Base-by-base conservation (phyloP, 345 rosid species). In the Camelina sativa region DNA sequence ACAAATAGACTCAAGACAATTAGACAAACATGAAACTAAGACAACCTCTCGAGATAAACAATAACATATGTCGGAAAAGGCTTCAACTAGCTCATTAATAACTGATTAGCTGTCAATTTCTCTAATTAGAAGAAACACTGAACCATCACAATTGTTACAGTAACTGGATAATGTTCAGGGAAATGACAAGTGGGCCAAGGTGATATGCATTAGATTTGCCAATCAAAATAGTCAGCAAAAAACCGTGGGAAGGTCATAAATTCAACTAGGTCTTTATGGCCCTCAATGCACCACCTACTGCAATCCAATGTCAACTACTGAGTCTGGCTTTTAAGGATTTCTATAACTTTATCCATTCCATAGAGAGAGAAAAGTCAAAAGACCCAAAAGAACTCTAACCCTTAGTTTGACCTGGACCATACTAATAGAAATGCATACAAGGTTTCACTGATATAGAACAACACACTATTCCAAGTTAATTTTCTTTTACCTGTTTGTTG, bases 401-500 rank as follows among this genome's bases (percentile, higher is more conserved):
- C 47, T 43, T 44, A 44, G 47, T 65, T 47, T 64, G 20, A 65
- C 48, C 19, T 44, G 15, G 59, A 56, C 23, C 19, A 61, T 43
- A 62, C 48, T 12, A n/a, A 47, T 17, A 30, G 8, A 61, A 46
- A 63, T 71, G 74, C 44, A 11, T 16, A 30, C n/a, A 65, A 28
- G 35, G 35, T 50, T 76, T 6, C 69, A 78, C 7, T 28, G 7
- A 47, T 41, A 65, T 11, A 58, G 2, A 55, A 41, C 62, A 55
- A 41, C 52, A 20, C 8, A 43, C 13, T 5, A 25, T 59, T 59
- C 47, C 56, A 41, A 41, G 13, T 34, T n/a, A 16, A 48, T 22
- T 6, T 60, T 30, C 0, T 60, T 44, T 71, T 86, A 89, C 95
- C 89, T 88, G 97, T 67, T 84, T 91, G 87, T 86, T 85, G 4